Percentiles rank a stretch among this genome's conserved stretches.
phyloP scores from a whole-genome alignment of 108 stramenopile genomes.

The Skeletonema grethae region DNA sequence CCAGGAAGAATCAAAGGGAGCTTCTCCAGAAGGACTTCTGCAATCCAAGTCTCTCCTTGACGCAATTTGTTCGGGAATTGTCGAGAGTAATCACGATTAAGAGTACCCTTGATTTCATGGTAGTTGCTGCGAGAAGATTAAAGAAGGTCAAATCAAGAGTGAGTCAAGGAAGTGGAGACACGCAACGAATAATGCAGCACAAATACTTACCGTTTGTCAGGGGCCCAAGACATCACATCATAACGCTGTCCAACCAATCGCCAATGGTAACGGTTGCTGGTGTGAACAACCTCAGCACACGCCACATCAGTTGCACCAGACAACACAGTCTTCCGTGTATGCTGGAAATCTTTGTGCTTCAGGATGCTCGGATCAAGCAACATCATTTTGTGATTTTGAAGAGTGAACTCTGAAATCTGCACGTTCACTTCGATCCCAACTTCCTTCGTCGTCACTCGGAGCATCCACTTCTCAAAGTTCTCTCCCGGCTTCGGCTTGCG shows the following conservation, averaged over 20 bases:
- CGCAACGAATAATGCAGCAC: not conserved
- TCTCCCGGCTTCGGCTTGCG: slow-evolving; percentile 79
- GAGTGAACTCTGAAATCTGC: slow-evolving; percentile 97
- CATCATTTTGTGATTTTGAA: slow-evolving; percentile 98
- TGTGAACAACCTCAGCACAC: slow-evolving; percentile 98
- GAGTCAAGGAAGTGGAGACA: not conserved
- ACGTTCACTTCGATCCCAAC: slow-evolving; percentile 97
- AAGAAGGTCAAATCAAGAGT: not conserved
- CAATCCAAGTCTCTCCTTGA: slow-evolving; percentile 88
- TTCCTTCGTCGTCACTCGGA: slow-evolving; percentile 93
- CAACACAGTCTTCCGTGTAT: slow-evolving; percentile 59
- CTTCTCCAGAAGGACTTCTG: slow-evolving; percentile 86
- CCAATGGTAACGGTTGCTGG: slow-evolving; percentile 94
- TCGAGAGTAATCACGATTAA: slow-evolving; percentile 67
- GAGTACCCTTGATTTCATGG: slow-evolving; percentile 73
- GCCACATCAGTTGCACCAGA: slow-evolving; percentile 81
- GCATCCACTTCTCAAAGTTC: slow-evolving; percentile 96
- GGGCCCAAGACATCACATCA: slow-evolving; percentile 95
- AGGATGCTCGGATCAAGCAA: slow-evolving; percentile 90
- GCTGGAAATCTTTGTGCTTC: slow-evolving; percentile 87
- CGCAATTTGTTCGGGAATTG: slow-evolving; percentile 79
- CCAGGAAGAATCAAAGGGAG: slow-evolving; percentile 84
- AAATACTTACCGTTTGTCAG: slow-evolving; percentile 58
- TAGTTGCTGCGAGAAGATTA: slow-evolving; percentile 57
- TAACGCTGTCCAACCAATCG: slow-evolving; percentile 95